Evolutionary conservation across 306 rosid genomes (phyloP).

Genomic region (Begonia peltatifolia): DNA sequence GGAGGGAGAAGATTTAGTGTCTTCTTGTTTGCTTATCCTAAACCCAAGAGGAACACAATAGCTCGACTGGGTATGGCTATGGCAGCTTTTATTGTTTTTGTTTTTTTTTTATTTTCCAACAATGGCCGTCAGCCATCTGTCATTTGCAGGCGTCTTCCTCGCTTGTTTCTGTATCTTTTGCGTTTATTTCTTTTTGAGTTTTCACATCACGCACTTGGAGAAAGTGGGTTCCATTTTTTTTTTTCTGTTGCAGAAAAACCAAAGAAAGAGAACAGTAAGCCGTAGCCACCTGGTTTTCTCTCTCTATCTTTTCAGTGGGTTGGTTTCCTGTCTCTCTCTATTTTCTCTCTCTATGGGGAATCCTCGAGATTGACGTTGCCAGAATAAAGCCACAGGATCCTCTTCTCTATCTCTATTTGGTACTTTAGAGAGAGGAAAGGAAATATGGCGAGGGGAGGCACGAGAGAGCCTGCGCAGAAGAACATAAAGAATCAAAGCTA

Average conservation of each 20-base stretch:
- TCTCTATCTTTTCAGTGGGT: too few species aligned
- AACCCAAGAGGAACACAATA: too few species aligned
- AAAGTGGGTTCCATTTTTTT: slow-evolving; percentile 8
- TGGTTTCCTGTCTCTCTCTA: neutral
- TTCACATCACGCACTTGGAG: slow-evolving; percentile 26
- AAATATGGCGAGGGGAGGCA: slow-evolving; percentile 32
- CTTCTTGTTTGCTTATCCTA: too few species aligned
- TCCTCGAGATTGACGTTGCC: slow-evolving; percentile 49
- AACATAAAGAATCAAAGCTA: slow-evolving; percentile 27
- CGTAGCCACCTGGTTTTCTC: slow-evolving; percentile 17
- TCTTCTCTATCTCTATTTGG: neutral
- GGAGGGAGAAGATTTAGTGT: too few species aligned
- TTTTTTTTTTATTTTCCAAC: too few species aligned
- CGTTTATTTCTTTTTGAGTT: slow-evolving; percentile 6
- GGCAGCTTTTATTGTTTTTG: too few species aligned
- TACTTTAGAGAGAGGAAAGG: slow-evolving; percentile 1
- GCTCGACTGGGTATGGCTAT: too few species aligned
- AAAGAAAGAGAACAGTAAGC: slow-evolving; percentile 3
- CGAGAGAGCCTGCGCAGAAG: slow-evolving; percentile 83
- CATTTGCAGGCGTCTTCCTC: too few species aligned
- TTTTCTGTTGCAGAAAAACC: slow-evolving; percentile 3
- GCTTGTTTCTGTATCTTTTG: too few species aligned
- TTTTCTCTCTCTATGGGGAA: slow-evolving; percentile 13
- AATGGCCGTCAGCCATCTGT: too few species aligned
- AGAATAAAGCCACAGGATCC: slow-evolving; percentile 19